Conservation (phyloP, 139 green algal species). For the Tetradesmus obliquus region DNA sequence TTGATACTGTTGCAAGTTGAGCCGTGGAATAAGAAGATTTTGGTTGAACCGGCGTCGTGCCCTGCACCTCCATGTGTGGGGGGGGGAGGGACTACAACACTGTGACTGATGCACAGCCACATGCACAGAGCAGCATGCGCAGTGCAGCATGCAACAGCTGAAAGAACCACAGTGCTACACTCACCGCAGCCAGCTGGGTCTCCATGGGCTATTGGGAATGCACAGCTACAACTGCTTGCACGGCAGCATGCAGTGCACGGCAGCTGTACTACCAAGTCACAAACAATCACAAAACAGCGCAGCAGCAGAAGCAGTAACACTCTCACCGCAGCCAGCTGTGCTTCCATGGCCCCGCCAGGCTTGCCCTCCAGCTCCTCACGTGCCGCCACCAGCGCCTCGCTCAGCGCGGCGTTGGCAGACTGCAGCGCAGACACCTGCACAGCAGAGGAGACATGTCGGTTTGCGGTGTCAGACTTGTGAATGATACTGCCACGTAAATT, state of each 20-base stretch:
- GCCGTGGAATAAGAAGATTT: too few relatives aligned
- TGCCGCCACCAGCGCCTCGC: slow-evolving; percentile 19
- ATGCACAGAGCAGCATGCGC: background rate
- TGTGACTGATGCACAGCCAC: background rate
- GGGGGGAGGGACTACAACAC: too few relatives aligned
- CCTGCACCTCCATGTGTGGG: too few relatives aligned
- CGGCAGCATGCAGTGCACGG: background rate
- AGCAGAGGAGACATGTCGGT: background rate
- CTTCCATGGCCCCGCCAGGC: background rate
- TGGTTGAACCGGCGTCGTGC: too few relatives aligned
- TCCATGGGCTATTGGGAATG: background rate
- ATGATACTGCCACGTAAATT: background rate
- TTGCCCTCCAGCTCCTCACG: slow-evolving; percentile 22
- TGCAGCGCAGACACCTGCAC: slow-evolving; percentile 12
- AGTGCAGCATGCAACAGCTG: background rate
- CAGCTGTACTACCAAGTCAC: background rate
- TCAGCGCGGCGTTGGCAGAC: slow-evolving; percentile 8
- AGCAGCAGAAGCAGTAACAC: background rate
- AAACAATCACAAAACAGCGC: background rate
- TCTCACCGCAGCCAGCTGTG: slow-evolving; percentile 33
- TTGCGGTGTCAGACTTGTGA: background rate
- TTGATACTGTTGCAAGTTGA: too few relatives aligned
- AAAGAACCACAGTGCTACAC: background rate
- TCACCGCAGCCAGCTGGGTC: background rate
- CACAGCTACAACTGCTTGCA: background rate